Conservation (phyloP, 2,329 filamentous ascomycete genomes). For the Diplocarpon mali region DNA sequence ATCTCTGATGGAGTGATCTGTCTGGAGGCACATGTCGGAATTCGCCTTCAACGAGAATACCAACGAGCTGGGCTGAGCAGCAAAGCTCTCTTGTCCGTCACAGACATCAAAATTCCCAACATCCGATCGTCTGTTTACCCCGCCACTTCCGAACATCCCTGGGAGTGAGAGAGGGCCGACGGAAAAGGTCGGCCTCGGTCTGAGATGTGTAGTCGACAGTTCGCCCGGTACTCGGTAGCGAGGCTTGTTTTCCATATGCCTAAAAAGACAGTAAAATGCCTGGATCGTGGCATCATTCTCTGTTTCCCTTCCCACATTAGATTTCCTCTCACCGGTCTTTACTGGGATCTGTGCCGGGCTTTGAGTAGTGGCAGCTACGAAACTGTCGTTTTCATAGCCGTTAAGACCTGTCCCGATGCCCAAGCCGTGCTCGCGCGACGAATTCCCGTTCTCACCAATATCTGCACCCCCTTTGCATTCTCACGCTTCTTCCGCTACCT, state of each 20-base stretch:
- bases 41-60: too few relatives aligned
- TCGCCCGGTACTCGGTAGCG: too few relatives aligned
- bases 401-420: conserved; percentile 37
- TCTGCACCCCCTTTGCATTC: conserved; percentile 27
- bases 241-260: background rate
- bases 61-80: too few relatives aligned
- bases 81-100: too few relatives aligned
- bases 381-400: conserved; percentile 43
- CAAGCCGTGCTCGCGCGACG: conserved; percentile 37
- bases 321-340: conserved; percentile 40
- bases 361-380: conserved; percentile 50
- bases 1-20: too few relatives aligned
- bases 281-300: conserved; percentile 48
- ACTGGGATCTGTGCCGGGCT: conserved; percentile 52
- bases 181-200: too few relatives aligned
- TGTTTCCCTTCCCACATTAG: conserved; percentile 43
- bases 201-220: too few relatives aligned
- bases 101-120: too few relatives aligned
- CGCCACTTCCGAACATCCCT: too few relatives aligned
- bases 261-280: conserved; percentile 35
- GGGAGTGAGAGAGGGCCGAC: too few relatives aligned
- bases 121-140: too few relatives aligned
- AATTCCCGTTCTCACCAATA: conserved; percentile 29
- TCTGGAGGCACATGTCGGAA: too few relatives aligned
- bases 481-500: conserved; percentile 17